Conservation (phyloP, 305 asterid species). For the Fraxinus ornus region DNA sequence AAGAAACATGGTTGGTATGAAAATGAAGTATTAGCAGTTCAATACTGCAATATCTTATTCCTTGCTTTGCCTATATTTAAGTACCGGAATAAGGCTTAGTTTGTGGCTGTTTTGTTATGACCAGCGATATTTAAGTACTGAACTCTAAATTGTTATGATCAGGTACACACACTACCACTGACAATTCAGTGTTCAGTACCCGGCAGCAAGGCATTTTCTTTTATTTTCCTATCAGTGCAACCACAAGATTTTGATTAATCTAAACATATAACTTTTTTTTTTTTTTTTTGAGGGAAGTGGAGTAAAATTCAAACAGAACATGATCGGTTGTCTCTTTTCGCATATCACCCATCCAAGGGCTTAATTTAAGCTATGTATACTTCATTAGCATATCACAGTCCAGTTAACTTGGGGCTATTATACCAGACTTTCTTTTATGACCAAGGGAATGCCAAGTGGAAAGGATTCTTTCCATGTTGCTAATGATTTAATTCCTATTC, state of each 20-base stretch:
- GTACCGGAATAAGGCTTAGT: background rate
- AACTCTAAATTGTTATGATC: background rate
- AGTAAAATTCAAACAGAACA: background rate
- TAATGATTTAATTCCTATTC: background rate
- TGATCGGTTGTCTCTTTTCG: background rate
- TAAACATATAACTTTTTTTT: background rate
- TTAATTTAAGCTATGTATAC: background rate
- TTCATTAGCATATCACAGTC: background rate
- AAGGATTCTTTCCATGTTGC: background rate
- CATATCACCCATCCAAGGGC: background rate
- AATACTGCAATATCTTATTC: background rate
- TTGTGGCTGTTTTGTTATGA: background rate
- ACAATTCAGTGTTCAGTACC: background rate
- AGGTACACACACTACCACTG: too few relatives aligned
- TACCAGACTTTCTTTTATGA: background rate
- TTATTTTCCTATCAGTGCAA: background rate
- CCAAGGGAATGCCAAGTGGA: background rate
- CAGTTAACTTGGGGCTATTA: background rate
- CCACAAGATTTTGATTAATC: background rate
- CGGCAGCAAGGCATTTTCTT: background rate
- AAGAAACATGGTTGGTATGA: background rate
- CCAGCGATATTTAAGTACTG: background rate
- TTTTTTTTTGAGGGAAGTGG: background rate
- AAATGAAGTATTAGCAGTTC: background rate
- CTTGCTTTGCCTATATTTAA: background rate